Base-by-base conservation (phyloP, 140 eudicot species). In the Oenanthe javanica region DNA sequence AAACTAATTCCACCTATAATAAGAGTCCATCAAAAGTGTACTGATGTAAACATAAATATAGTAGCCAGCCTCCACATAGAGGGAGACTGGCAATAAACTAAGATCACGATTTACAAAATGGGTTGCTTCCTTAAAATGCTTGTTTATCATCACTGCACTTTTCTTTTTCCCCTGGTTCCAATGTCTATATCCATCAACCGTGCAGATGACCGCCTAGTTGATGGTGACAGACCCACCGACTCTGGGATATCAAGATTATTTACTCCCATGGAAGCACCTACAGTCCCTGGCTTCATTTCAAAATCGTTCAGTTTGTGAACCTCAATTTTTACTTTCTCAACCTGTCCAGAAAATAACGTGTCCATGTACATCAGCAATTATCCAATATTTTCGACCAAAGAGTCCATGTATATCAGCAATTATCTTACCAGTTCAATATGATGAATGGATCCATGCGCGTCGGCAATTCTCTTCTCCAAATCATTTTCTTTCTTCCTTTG, bases 201-300 rank as follows among this genome's bases (percentile, higher is more conserved):
- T 57, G 97, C 85, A 51, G 95, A 90, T 49, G 93, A 73, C 45
- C 84, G 83, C 50, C 43, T 72, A 9, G 90, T 87, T 50, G 86
- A 57, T 5, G 99, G 84, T 67, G 86, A 51, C 51, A 95, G 85
- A 49, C 97, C 99, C 63, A 95, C 79, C 0, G 99, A 95, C 82
- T 95, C 99, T 19, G 99, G 99, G 73, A 95, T 95, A 90, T 95
- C 99, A 21, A 95, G 97, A 78, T 90, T 87, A 12, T 59, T 59
- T n/a, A 86, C 92, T 38, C 80, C 84, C 86, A 82, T 69, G 49
- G 97, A 92, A 57, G 97, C 87, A 27, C 94, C 92, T 0, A 87
- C 93, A n/a, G 85, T 83, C 9, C 90, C 91, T 49, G 91, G 96
- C 82, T 95, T 95, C 76, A 87, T 90, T 67, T 90, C 97, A 73